Percentiles rank a stretch among this genome's conserved stretches.
Evolutionary conservation across 2,329 filamentous ascomycete species (phyloP).

Genomic region (Penicillium capsulatum): DNA sequence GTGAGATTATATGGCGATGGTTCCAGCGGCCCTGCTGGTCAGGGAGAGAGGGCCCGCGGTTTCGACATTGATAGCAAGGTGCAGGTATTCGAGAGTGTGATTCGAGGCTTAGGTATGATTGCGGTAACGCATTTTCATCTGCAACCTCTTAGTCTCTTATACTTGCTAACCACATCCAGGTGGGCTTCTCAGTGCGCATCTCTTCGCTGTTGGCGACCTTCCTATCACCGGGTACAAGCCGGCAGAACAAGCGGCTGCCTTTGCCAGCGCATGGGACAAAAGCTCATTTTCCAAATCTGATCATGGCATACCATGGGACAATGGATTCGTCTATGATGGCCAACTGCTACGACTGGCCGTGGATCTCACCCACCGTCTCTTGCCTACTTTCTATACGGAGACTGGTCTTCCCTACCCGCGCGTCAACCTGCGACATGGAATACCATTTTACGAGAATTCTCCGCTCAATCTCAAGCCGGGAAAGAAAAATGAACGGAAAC

Average conservation of each 20-base stretch:
- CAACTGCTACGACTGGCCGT: constrained; percentile 85
- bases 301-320: constrained; percentile 62
- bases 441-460: constrained; percentile 87
- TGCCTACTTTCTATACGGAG: constrained; percentile 86
- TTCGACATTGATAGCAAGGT: constrained; percentile 98
- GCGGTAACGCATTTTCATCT: no score
- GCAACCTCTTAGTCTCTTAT: not conserved
- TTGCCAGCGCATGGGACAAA: constrained; percentile 43
- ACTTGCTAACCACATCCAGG: constrained; percentile 44
- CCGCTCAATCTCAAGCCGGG: constrained; percentile 60
- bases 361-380: constrained; percentile 75
- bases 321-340: constrained; percentile 78
- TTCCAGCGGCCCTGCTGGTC: constrained; percentile 60
- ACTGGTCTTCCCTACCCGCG: constrained; percentile 93
- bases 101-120: constrained; percentile 61
- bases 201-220: constrained; percentile 86
- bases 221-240: constrained; percentile 77
- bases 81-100: constrained; percentile 97
- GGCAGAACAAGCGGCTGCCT: constrained; percentile 31
- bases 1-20: constrained; percentile 86
- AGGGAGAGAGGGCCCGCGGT: constrained; percentile 68
- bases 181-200: constrained; percentile 83
- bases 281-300: constrained; percentile 16
- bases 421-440: constrained; percentile 84
- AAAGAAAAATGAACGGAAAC: constrained; percentile 23